phyloP scores from a whole-genome alignment of 306 rosid species.

The Psophocarpus tetragonolobus region DNA sequence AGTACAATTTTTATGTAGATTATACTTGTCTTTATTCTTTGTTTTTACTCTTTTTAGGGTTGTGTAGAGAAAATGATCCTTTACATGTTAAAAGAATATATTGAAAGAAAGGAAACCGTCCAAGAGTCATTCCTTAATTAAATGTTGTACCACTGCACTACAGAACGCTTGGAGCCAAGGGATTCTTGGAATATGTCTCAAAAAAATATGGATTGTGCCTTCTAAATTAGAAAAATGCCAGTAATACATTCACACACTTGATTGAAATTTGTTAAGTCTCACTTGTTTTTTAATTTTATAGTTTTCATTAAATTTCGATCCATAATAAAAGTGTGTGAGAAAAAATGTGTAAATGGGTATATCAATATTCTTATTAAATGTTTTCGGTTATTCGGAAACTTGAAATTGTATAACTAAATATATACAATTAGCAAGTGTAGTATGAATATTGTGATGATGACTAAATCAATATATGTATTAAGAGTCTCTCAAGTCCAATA shows the following conservation, averaged over 20 bases:
- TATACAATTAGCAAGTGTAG: neutral
- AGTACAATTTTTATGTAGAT: neutral
- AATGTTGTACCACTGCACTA: neutral
- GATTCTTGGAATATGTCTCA: neutral
- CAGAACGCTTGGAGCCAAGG: neutral
- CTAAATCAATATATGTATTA: too few species aligned
- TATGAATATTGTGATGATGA: slow-evolving; percentile 20
- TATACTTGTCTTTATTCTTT: neutral
- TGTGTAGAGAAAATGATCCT: neutral
- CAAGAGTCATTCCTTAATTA: neutral
- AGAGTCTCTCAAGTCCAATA: too few species aligned
- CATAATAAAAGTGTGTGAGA: too few species aligned
- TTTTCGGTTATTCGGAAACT: too few species aligned
- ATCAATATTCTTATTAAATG: too few species aligned
- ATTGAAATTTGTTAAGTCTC: too few species aligned
- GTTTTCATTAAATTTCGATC: too few species aligned
- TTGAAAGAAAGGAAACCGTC: neutral
- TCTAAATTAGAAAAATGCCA: too few species aligned
- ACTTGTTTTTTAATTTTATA: too few species aligned
- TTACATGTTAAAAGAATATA: neutral
- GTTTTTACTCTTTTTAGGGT: neutral
- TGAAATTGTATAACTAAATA: too few species aligned
- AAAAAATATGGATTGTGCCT: neutral
- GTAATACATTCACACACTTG: neutral
- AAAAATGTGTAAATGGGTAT: too few species aligned